These are phyloP conservation scores for Lithohypha guttulata DNA, from an alignment of 2,329 filamentous ascomycete genomes.

Conservation along the genomic window DNA sequence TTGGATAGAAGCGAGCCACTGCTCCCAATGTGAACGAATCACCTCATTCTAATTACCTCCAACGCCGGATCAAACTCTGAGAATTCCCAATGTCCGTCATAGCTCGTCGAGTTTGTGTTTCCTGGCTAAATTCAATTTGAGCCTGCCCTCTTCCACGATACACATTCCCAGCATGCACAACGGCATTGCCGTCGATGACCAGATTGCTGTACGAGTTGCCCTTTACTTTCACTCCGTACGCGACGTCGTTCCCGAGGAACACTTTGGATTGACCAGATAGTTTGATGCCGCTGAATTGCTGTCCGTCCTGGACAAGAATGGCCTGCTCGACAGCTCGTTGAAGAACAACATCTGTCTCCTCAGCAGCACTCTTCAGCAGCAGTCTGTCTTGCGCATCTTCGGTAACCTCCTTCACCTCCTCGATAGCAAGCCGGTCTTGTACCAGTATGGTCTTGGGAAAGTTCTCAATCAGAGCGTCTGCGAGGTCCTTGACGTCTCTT, in stretches of 20 bases:
- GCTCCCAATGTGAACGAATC: too few relatives aligned
- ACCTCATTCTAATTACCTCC: neutral
- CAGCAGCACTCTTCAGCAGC: slow-evolving; percentile 3
- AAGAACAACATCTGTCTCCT: slow-evolving; percentile 4
- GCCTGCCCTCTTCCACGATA: slow-evolving; percentile 6
- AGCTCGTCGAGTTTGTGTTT: neutral
- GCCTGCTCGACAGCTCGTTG: neutral
- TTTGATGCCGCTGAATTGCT: neutral
- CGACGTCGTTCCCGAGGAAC: slow-evolving; percentile 7
- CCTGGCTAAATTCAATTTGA: slow-evolving; percentile 8
- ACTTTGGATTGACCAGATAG: slow-evolving; percentile 1
- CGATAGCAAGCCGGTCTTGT: slow-evolving; percentile 20
- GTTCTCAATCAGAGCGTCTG: slow-evolving; percentile 20
- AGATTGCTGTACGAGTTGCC: slow-evolving; percentile 3
- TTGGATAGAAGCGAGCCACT: too few relatives aligned
- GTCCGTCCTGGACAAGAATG: slow-evolving; percentile 4
- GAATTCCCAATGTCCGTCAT: slow-evolving; percentile 1
- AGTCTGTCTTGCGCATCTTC: slow-evolving; percentile 6
- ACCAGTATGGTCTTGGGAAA: slow-evolving; percentile 22
- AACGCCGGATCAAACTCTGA: neutral
- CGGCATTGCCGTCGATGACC: slow-evolving; percentile 3
- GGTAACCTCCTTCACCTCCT: slow-evolving; percentile 14
- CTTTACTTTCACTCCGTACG: slow-evolving; percentile 3
- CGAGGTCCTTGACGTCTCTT: neutral
- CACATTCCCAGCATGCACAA: slow-evolving; percentile 9